Conservation (phyloP, 805 yeast species). For the Wickerhamomyces bisporus region DNA sequence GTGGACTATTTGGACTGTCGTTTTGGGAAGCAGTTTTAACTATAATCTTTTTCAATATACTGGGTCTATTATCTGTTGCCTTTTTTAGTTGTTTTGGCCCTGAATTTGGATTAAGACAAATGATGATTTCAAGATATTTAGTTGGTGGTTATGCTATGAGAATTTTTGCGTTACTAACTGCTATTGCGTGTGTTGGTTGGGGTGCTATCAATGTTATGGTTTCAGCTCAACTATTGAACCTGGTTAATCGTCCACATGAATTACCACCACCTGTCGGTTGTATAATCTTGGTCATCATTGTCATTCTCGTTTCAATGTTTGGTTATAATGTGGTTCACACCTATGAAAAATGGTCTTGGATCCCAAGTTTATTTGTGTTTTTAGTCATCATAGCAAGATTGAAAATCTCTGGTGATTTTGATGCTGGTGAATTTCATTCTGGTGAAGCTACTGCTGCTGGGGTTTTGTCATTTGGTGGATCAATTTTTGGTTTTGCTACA, state of each 20-base stretch:
- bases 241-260: conserved; percentile 54
- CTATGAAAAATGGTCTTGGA: conserved; percentile 85
- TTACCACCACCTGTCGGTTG: conserved; percentile 93
- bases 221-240: conserved; percentile 76
- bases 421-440: conserved; percentile 40
- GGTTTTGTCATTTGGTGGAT: conserved; percentile 77
- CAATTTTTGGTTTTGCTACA: conserved; percentile 82
- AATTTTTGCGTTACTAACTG: conserved; percentile 70
- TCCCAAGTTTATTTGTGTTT: conserved; percentile 71
- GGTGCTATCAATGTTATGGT: conserved; percentile 89
- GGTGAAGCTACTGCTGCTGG: conserved; percentile 71
- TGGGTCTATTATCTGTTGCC: conserved; percentile 80
- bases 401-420: conserved; percentile 59
- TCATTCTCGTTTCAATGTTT: conserved; percentile 71
- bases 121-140: conserved; percentile 73
- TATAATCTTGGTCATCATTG: conserved; percentile 59
- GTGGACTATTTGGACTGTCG: conserved; percentile 57
- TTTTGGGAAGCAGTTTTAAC: conserved; percentile 68
- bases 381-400: conserved; percentile 75
- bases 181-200: conserved; percentile 92
- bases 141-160: conserved; percentile 74
- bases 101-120: conserved; percentile 80
- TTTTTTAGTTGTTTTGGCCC: conserved; percentile 80
- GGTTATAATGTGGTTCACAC: conserved; percentile 80
- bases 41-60: conserved; percentile 64